Percentiles rank a stretch among this genome's conserved stretches.
Evolutionary conservation across 768 basidiomycete genomes (phyloP).

Genomic region (Phanerochaete carnosa): DNA sequence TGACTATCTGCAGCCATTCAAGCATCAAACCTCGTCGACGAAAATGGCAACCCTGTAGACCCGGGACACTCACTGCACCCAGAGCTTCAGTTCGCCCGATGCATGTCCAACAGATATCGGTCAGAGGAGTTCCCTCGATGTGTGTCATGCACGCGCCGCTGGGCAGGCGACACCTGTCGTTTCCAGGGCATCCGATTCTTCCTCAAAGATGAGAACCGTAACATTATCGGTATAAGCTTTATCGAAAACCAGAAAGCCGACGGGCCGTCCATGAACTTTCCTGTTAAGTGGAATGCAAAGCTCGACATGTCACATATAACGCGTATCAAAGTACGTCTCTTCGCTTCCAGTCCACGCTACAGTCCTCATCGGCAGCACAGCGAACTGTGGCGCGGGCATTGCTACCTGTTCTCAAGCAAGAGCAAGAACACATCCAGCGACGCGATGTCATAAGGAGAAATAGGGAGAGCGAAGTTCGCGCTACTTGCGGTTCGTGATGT

Average conservation of each 20-base stretch:
- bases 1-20: not conserved
- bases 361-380: conserved; percentile 32
- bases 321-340: conserved; percentile 52
- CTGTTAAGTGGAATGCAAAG: conserved; percentile 62
- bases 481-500: conserved; percentile 69
- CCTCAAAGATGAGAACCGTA: conserved; percentile 55
- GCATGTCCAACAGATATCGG: conserved; percentile 81
- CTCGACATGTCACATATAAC: conserved; percentile 48
- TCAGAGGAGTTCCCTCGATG: conserved; percentile 74
- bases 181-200: conserved; percentile 85
- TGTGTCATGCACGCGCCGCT: conserved; percentile 80
- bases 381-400: conserved; percentile 64
- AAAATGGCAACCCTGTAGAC: conserved; percentile 30
- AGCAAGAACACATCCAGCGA: conserved; percentile 56
- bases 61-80: conserved; percentile 37
- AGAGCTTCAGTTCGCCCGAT: conserved; percentile 75
- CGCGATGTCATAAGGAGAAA: conserved; percentile 65
- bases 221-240: conserved; percentile 67
- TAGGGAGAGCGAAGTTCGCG: conserved; percentile 78
- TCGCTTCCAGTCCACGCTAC: not conserved
- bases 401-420: conserved; percentile 61
- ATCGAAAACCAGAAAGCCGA: conserved; percentile 60
- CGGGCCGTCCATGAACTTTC: conserved; percentile 59
- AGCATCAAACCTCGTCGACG: conserved; percentile 12
- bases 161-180: conserved; percentile 85